phyloP scores from a whole-genome alignment of 345 rosid genomes.

The Mercurialis annua region DNA sequence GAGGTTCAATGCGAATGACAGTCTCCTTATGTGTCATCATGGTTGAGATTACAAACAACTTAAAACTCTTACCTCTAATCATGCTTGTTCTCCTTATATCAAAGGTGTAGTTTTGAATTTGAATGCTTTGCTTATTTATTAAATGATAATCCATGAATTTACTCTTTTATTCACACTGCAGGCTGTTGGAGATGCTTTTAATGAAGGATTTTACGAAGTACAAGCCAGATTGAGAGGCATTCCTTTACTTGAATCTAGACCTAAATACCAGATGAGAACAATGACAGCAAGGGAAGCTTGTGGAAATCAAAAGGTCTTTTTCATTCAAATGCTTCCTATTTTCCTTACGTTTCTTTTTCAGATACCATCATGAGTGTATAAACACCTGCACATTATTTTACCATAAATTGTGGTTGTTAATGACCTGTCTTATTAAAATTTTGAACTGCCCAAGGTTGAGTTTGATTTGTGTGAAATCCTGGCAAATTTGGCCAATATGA shows the following conservation, averaged over 20 bases:
- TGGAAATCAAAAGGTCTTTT: constrained; percentile 69
- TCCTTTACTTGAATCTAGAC: constrained; percentile 87
- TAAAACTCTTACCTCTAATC: constrained; percentile 87
- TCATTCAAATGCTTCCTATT: constrained; percentile 4
- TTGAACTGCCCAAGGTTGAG: neutral
- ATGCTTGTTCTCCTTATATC: constrained; percentile 99
- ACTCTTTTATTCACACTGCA: constrained; percentile 27
- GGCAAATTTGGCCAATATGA: neutral
- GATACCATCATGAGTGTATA: neutral
- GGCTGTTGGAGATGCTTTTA: constrained; percentile 99
- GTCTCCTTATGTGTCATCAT: constrained; percentile 94
- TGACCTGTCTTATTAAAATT: neutral
- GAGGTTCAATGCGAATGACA: constrained; percentile 99
- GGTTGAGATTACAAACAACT: constrained; percentile 96
- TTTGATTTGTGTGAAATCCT: neutral
- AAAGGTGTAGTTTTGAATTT: constrained; percentile 51
- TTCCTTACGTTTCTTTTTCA: neutral
- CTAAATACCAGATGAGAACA: constrained; percentile 75
- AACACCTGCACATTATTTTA: neutral
- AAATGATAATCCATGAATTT: constrained; percentile 17
- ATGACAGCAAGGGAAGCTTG: constrained; percentile 80
- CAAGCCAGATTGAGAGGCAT: constrained; percentile 78
- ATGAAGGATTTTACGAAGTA: constrained; percentile 90
- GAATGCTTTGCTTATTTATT: neutral
- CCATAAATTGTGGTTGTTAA: neutral